phyloP scores from a whole-genome alignment of 306 rosid genomes.

The Biancaea sappan region DNA sequence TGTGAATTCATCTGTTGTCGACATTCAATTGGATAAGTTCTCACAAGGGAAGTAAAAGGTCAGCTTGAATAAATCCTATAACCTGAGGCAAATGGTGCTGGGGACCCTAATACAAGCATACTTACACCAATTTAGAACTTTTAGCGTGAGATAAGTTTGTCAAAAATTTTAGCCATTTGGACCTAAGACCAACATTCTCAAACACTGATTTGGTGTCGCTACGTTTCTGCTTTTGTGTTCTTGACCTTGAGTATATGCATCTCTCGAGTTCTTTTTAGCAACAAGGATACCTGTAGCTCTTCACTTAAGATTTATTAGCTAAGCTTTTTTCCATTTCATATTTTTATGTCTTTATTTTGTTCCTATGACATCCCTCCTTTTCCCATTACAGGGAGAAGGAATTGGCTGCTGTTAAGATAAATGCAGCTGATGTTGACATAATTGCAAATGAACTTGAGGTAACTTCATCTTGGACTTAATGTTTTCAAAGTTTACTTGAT shows the following conservation, averaged over 20 bases:
- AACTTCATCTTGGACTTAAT: slow-evolving; percentile 11
- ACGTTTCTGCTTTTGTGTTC: not conserved
- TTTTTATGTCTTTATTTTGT: not conserved
- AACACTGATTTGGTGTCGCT: not conserved
- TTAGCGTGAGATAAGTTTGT: not conserved
- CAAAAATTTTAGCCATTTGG: not conserved
- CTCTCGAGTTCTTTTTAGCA: not conserved
- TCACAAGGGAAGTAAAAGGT: not conserved
- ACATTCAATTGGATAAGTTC: not conserved
- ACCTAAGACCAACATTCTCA: not conserved
- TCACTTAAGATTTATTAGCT: not conserved
- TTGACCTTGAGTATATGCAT: slow-evolving; percentile 9
- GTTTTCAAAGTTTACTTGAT: not conserved
- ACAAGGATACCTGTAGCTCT: slow-evolving; percentile 6
- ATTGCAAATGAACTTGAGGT: slow-evolving; percentile 93
- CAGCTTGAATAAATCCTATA: not conserved
- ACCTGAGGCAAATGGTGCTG: not conserved
- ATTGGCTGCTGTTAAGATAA: slow-evolving; percentile 88
- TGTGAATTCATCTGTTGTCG: not conserved
- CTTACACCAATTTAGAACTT: not conserved
- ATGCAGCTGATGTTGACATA: slow-evolving; percentile 80
- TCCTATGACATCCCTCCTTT: slow-evolving; percentile 10
- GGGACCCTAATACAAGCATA: not conserved
- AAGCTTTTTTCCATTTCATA: not conserved
- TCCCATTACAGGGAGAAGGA: slow-evolving; percentile 75